These are phyloP conservation scores for Sphenostylis stenocarpa DNA, from an alignment of 306 rosid species.

Conservation along the genomic window DNA sequence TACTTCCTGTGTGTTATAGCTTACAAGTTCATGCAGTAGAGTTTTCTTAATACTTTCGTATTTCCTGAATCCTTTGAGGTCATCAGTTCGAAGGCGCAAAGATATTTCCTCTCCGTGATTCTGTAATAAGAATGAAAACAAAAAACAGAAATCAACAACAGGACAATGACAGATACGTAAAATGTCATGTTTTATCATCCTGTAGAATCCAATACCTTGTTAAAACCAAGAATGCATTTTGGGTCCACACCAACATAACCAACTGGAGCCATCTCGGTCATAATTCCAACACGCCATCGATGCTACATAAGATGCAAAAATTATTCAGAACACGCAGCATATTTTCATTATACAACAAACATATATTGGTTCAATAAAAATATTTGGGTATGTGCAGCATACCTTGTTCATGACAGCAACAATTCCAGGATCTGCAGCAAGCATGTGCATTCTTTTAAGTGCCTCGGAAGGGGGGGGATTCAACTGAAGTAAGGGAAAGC, in stretches of 20 bases:
- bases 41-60: constrained; percentile 86
- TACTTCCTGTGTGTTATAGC: constrained; percentile 25
- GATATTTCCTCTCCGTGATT: constrained; percentile 95
- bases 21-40: constrained; percentile 96
- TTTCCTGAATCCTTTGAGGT: constrained; percentile 90
- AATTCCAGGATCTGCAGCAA: constrained; percentile 97
- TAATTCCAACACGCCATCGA: constrained; percentile 89
- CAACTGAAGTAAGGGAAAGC: constrained; percentile 57
- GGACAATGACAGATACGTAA: background rate
- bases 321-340: constrained; percentile 32
- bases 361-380: background rate
- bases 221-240: constrained; percentile 88
- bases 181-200: background rate
- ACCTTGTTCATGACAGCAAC: constrained; percentile 95
- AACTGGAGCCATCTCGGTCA: constrained; percentile 97
- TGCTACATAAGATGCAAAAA: constrained; percentile 55
- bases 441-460: constrained; percentile 91
- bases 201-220: constrained; percentile 59
- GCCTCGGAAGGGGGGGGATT: constrained; percentile 88
- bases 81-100: constrained; percentile 93
- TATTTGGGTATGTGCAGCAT: constrained; percentile 7
- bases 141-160: constrained; percentile 8
- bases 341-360: constrained; percentile 31
- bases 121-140: constrained; percentile 45
- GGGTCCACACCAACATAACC: constrained; percentile 96